These are phyloP conservation scores for Sophora flavescens DNA, from an alignment of 306 rosid genomes.

Conservation along the genomic window DNA sequence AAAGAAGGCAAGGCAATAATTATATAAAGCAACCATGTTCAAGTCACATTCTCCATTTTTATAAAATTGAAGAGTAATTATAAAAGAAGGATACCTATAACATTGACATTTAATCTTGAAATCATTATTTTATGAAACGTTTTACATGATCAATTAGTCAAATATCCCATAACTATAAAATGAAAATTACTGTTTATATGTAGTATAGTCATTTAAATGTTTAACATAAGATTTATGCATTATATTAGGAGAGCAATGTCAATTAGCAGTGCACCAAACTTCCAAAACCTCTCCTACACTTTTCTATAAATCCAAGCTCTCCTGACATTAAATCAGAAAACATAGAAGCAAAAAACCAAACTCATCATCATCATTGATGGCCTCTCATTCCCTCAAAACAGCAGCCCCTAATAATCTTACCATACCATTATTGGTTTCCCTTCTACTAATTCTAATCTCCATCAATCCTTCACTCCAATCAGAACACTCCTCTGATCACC, in stretches of 20 bases:
- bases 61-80: conserved; percentile 14
- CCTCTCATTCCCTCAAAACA: conserved; percentile 45
- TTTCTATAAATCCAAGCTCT: conserved; percentile 46
- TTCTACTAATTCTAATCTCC: conserved; percentile 43
- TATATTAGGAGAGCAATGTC: conserved; percentile 34
- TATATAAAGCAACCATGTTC: not conserved
- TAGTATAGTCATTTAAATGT: conserved; percentile 15
- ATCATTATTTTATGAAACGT: too few relatives aligned
- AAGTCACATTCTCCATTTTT: not conserved
- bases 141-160: too few relatives aligned
- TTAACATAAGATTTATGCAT: conserved; percentile 5
- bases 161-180: too few relatives aligned
- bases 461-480: conserved; percentile 65
- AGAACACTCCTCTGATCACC: conserved; percentile 27
- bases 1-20: not conserved
- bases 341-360: not conserved
- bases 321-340: conserved; percentile 16
- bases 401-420: conserved; percentile 14
- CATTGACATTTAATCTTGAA: too few relatives aligned
- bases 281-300: conserved; percentile 15
- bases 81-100: not conserved
- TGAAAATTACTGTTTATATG: conserved; percentile 12
- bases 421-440: not conserved
- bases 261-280: conserved; percentile 48
- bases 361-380: conserved; percentile 11